Percentiles rank a stretch among this genome's conserved stretches.
phyloP scores from a whole-genome alignment of 306 rosid species.

The Quercus rubra region DNA sequence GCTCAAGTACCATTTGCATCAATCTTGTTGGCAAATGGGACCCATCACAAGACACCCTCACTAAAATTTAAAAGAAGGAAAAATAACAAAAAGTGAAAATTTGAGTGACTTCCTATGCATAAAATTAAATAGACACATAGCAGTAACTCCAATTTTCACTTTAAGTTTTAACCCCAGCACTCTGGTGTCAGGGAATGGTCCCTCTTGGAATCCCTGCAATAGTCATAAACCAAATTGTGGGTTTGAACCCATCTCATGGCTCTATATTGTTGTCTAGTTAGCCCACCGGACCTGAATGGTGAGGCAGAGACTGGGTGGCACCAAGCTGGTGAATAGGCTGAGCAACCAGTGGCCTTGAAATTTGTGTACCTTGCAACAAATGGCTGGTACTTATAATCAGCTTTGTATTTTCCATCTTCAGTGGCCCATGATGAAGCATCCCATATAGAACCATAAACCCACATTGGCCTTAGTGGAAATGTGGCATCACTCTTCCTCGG shows the following conservation, averaged over 20 bases:
- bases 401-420: slow-evolving; percentile 95
- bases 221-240: slow-evolving; percentile 74
- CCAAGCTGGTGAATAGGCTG: slow-evolving; percentile 64
- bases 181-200: slow-evolving; percentile 88
- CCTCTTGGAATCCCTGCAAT: slow-evolving; percentile 73
- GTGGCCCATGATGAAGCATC: slow-evolving; percentile 99
- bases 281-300: slow-evolving; percentile 76
- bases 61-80: background rate
- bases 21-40: slow-evolving; percentile 22
- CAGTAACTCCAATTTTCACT: background rate
- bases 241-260: slow-evolving; percentile 86
- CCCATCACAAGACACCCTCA: slow-evolving; percentile 32
- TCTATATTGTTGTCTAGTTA: slow-evolving; percentile 50
- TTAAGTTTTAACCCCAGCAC: slow-evolving; percentile 44
- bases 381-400: slow-evolving; percentile 87
- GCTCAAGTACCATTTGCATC: slow-evolving; percentile 26
- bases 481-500: slow-evolving; percentile 62
- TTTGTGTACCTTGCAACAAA: slow-evolving; percentile 74
- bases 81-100: slow-evolving; percentile 15
- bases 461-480: slow-evolving; percentile 92
- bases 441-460: slow-evolving; percentile 97
- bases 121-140: background rate
- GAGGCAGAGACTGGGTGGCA: slow-evolving; percentile 76
- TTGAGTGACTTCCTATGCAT: slow-evolving; percentile 1
- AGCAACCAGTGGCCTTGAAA: slow-evolving; percentile 81